phyloP scores from a whole-genome alignment of 495 filamentous ascomycete species.

The Achaetomiella virescens region DNA sequence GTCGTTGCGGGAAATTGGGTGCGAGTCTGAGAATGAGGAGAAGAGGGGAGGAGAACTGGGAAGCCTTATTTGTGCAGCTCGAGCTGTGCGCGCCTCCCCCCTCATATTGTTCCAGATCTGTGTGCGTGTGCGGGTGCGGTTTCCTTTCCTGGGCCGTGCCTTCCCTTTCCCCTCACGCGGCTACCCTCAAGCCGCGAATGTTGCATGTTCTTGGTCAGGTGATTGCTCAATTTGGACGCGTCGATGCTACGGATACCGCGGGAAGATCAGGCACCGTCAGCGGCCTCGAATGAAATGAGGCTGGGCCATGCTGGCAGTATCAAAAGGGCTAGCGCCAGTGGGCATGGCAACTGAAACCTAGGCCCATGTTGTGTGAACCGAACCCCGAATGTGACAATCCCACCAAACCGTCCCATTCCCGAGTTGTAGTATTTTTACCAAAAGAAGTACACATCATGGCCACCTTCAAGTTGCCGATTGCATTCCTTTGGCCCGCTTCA shows the following conservation, averaged over 20 bases:
- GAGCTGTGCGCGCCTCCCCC: not conserved
- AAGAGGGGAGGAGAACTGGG: not conserved
- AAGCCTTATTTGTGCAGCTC: slow-evolving; percentile 6
- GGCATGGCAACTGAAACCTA: too few relatives aligned
- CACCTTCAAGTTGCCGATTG: not conserved
- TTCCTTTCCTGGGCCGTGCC: not conserved
- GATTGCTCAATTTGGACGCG: not conserved
- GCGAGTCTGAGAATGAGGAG: not conserved
- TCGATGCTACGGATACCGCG: not conserved
- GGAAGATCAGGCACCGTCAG: not conserved
- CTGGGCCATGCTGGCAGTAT: too few relatives aligned
- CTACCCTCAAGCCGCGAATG: not conserved
- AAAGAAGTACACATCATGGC: too few relatives aligned
- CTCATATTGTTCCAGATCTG: not conserved
- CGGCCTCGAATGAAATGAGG: not conserved
- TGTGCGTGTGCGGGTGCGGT: not conserved
- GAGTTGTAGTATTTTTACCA: too few relatives aligned
- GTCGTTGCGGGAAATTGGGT: not conserved
- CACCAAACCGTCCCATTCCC: too few relatives aligned
- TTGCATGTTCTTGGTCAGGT: slow-evolving; percentile 1
- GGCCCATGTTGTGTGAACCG: too few relatives aligned
- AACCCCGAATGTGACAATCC: too few relatives aligned
- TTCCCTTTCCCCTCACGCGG: slow-evolving; percentile 9
- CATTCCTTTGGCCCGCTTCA: not conserved
- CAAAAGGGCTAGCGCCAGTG: too few relatives aligned